Conservation (phyloP, 208 protist species). For the Kentomonas sorsogonicus region DNA sequence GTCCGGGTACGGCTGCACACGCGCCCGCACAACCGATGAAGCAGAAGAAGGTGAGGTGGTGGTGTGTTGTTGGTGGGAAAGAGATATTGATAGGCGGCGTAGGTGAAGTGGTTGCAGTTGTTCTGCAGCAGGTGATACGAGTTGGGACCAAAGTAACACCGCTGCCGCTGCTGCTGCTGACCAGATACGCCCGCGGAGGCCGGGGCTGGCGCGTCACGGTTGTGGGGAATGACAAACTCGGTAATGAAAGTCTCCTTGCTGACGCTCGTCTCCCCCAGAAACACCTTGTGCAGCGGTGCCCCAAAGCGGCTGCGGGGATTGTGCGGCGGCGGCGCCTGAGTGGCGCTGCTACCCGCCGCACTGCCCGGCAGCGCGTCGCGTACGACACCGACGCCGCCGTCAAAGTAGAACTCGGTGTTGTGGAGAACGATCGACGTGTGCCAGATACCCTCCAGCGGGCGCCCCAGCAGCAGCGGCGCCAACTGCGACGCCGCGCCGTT, state of each 20-base stretch:
- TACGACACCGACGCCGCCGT: constrained; percentile 81
- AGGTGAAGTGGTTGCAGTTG: constrained; percentile 94
- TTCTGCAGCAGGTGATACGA: constrained; percentile 86
- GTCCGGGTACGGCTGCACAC: constrained; percentile 11
- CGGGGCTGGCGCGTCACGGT: no score
- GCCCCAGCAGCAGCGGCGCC: constrained; percentile 72
- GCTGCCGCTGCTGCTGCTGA: constrained; percentile 10
- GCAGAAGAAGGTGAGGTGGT: no score
- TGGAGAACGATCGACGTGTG: constrained; percentile 93
- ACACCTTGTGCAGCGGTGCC: constrained; percentile 39
- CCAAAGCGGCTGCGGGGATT: constrained; percentile 86
- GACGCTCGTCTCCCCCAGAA: constrained; percentile 53
- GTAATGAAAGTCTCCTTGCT: constrained; percentile 59
- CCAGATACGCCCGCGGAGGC: constrained; percentile 17
- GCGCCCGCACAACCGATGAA: no score
- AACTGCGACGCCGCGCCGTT: constrained; percentile 81
- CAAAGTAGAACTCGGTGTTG: constrained; percentile 90
- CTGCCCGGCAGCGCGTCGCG: constrained; percentile 29
- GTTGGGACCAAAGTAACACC: constrained; percentile 49
- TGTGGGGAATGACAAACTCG: no score
- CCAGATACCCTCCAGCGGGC: constrained; percentile 89
- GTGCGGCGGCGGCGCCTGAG: no score
- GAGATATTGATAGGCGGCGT: constrained; percentile 73
- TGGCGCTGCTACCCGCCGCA: no score
- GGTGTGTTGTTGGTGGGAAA: constrained; percentile 34